Conservation (phyloP, 140 eudicot genomes). For the Cichorium intybus region DNA sequence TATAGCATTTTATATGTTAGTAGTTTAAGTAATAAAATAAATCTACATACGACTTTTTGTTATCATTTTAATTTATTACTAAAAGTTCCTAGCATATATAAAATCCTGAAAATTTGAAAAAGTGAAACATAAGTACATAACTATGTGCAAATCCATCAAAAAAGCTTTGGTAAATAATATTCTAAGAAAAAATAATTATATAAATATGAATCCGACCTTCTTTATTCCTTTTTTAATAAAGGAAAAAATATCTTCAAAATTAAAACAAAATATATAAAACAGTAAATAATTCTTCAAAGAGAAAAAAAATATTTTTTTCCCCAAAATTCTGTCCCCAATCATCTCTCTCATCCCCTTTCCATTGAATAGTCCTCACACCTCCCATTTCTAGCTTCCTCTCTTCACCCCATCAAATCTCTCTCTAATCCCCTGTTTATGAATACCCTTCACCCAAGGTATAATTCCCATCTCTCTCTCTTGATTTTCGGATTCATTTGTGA, state of each 20-base stretch:
- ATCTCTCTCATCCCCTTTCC: neutral
- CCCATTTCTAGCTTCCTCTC: neutral
- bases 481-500: conserved; percentile 12
- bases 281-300: neutral
- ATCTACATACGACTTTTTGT: too few species aligned
- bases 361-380: conserved; percentile 3
- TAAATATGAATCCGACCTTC: too few species aligned
- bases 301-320: neutral
- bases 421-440: neutral
- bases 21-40: too few species aligned
- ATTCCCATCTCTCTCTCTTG: conserved; percentile 2
- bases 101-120: too few species aligned
- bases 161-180: too few species aligned
- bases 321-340: neutral
- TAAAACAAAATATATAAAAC: neutral
- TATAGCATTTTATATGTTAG: too few species aligned
- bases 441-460: conserved; percentile 14
- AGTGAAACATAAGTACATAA: too few species aligned
- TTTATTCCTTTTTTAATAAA: too few species aligned
- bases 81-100: too few species aligned
- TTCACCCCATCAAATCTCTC: neutral
- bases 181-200: too few species aligned
- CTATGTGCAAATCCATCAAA: too few species aligned
- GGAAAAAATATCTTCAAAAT: neutral
- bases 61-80: too few species aligned